Evolutionary conservation across 2,329 filamentous ascomycete species (phyloP), one percentile per base, ranked within the genome.

Genomic region (Arthrobotrys musiformis): DNA sequence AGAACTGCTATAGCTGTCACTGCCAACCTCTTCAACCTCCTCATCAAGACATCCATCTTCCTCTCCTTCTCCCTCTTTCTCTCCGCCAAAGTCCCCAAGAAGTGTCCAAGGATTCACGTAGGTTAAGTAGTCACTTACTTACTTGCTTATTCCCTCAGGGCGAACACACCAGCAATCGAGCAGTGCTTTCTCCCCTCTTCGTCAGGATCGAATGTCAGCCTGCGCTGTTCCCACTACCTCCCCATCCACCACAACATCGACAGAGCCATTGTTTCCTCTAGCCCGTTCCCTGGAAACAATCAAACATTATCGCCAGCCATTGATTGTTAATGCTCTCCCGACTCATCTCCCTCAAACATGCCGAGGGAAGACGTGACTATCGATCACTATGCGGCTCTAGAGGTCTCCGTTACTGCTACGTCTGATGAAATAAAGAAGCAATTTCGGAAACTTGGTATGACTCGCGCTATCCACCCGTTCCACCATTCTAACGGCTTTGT

Each of bases 351-450:
- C 37, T 48, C 28, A 48, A 60, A 46, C 22, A 78, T 78, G 74
- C 74, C 74, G 42, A 78, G 56, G 66, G 74, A 78, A 58, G 90
- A 92, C 82, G 86, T 88, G 79, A 88, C 86, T 80, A 88, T 89
- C 81, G 92, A 96, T 84, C 95, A 95, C 84, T 97, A 97, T 84
- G 91, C 90, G 78, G 93, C 96, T 84, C 86, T 97, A 68, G 92
- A 92, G 79, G 85, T 97, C 69, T 84, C 89, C 1, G 85, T 88
- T 9, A 88, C 87, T 80, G 92, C 92, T 64, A 89, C 91, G 79
- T 84, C 89, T 48, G 88, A 90, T 30, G 92, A 95, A 44, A 90
- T 97, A 82, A 94, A 93, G 85, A 95, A 91, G 83, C 91, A 94
- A 81, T 97, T 93, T 84, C 89, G 91, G 80, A 93, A 93, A 83